phyloP scores from a whole-genome alignment of 2,329 filamentous ascomycete species.

The Fusarium circinatum region DNA sequence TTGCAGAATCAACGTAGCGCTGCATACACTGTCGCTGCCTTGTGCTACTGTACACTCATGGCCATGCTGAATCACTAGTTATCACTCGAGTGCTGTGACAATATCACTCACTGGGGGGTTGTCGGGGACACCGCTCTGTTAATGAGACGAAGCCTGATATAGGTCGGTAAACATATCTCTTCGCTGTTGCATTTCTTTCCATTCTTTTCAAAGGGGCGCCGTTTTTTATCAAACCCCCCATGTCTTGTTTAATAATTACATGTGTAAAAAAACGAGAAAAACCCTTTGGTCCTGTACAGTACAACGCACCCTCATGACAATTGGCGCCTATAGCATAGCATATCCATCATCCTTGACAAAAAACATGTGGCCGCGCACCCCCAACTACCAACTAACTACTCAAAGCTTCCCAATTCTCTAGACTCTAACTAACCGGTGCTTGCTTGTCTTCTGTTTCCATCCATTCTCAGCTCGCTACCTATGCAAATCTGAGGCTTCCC shows the following conservation, averaged over 20 bases:
- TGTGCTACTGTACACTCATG: neutral
- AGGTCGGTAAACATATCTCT: neutral
- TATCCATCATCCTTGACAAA: constrained; percentile 44
- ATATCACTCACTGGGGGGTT: neutral
- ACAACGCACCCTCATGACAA: constrained; percentile 44
- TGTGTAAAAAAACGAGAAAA: constrained; percentile 26
- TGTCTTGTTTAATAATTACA: constrained; percentile 45
- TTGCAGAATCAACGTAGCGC: constrained; percentile 17
- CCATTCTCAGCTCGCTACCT: constrained; percentile 32
- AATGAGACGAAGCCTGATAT: neutral
- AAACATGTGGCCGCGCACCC: constrained; percentile 32
- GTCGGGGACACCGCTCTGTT: neutral
- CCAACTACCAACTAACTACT: constrained; percentile 33
- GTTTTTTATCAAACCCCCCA: constrained; percentile 24
- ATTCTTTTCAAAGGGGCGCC: constrained; percentile 36
- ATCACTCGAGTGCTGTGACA: neutral
- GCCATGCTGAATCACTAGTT: neutral
- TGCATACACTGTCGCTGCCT: constrained; percentile 14
- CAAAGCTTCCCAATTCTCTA: constrained; percentile 23
- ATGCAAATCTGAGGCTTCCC: constrained; percentile 59
- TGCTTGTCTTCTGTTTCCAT: neutral
- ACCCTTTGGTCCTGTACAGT: constrained; percentile 42
- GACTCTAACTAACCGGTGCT: neutral
- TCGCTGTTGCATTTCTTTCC: constrained; percentile 27
- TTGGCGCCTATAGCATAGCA: constrained; percentile 46